These are phyloP conservation scores for Rhodotorula sp. DNA, from an alignment of 1,284 basidiomycete species.

Conservation along the genomic window DNA sequence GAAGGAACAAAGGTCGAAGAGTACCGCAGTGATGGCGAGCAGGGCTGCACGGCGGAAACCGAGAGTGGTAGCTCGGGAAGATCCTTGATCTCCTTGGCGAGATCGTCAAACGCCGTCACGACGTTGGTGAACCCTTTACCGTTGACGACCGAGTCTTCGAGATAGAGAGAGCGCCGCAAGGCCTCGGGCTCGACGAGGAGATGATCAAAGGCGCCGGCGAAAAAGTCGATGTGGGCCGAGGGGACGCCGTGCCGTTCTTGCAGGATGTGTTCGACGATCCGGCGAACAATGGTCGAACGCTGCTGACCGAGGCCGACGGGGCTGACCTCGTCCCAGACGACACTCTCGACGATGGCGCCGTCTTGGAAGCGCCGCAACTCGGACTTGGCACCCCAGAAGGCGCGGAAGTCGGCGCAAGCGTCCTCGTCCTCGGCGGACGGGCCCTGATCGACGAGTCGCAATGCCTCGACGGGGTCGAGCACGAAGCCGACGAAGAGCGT, in stretches of 20 bases:
- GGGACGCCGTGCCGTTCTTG: slow-evolving; percentile 68
- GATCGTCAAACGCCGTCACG: slow-evolving; percentile 72
- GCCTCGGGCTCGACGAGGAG: slow-evolving; percentile 57
- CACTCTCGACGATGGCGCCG: slow-evolving; percentile 85
- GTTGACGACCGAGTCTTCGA: slow-evolving; percentile 46
- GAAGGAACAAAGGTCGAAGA: slow-evolving; percentile 72
- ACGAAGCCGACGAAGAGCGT: slow-evolving; percentile 67
- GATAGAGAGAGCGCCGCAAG: slow-evolving; percentile 47
- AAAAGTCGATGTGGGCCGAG: slow-evolving; percentile 54
- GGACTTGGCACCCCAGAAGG: slow-evolving; percentile 88
- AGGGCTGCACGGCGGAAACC: slow-evolving; percentile 72
- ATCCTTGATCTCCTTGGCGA: slow-evolving; percentile 74
- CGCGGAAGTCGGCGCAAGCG: slow-evolving; percentile 64
- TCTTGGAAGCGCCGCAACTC: slow-evolving; percentile 98
- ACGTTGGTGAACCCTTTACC: slow-evolving; percentile 66
- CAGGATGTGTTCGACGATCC: slow-evolving; percentile 74
- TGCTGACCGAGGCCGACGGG: slow-evolving; percentile 58
- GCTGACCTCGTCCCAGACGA: slow-evolving; percentile 75
- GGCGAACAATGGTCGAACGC: slow-evolving; percentile 71
- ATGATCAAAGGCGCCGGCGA: slow-evolving; percentile 64
- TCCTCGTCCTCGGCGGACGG: slow-evolving; percentile 65
- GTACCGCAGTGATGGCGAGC: slow-evolving; percentile 74
- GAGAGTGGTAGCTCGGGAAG: slow-evolving; percentile 74
- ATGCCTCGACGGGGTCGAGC: slow-evolving; percentile 67
- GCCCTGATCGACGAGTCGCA: slow-evolving; percentile 83